phyloP scores from a whole-genome alignment of 1,284 basidiomycete species.

The Trichosporon coremiiforme region DNA sequence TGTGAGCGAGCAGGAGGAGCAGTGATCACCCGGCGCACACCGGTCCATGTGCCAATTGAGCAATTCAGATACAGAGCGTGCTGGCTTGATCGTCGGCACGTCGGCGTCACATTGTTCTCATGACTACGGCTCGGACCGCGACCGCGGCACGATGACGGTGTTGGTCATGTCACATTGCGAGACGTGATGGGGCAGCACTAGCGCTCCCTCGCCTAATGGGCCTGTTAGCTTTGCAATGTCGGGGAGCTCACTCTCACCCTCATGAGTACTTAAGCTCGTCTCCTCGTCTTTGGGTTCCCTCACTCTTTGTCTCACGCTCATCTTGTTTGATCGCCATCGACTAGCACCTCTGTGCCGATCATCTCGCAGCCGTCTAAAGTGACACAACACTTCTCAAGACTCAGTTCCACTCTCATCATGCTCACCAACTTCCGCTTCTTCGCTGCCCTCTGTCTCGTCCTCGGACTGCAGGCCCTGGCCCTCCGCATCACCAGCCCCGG shows the following conservation, averaged over 20 bases:
- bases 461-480: neutral
- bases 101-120: neutral
- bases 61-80: neutral
- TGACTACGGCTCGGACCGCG: neutral
- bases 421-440: neutral
- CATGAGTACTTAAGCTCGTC: no score
- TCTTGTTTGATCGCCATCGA: neutral
- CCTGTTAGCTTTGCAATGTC: no score
- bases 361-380: no score
- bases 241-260: no score
- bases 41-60: neutral
- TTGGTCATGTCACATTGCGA: no score
- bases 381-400: neutral
- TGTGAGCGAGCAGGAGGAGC: neutral
- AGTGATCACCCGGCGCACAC: neutral
- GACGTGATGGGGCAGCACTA: no score
- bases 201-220: no score
- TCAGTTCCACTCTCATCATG: neutral
- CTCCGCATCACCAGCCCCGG: neutral
- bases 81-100: neutral
- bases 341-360: no score
- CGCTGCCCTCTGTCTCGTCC: neutral
- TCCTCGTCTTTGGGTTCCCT: no score
- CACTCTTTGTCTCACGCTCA: no score
- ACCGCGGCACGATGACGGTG: no score